Evolutionary conservation across 1,284 basidiomycete genomes (phyloP).

Genomic region (Leccinum cinnamomeum): DNA sequence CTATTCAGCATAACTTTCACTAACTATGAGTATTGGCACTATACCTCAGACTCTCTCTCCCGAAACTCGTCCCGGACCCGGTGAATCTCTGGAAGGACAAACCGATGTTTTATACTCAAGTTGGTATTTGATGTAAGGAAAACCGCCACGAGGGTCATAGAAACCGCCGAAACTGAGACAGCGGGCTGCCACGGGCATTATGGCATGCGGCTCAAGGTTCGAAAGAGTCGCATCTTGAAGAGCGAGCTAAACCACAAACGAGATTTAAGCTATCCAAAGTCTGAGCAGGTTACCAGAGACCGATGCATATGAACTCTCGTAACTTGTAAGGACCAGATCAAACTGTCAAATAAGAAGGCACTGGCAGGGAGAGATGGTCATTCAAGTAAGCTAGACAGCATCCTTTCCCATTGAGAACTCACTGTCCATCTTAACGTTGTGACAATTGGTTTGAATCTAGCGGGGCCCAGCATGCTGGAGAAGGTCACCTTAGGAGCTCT

Average conservation of each 20-base stretch:
- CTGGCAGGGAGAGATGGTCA: not conserved
- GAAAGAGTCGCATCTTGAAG: not conserved
- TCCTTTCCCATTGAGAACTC: not conserved
- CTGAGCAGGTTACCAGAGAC: not conserved
- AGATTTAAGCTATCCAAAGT: not conserved
- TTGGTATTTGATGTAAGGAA: not conserved
- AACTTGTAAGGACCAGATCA: not conserved
- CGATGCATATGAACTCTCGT: not conserved
- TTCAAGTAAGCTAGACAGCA: not conserved
- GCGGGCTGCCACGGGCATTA: not conserved
- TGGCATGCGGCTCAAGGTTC: not conserved
- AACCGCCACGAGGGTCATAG: not conserved
- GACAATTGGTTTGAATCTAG: not conserved
- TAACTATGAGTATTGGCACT: not conserved
- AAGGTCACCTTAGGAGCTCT: not conserved
- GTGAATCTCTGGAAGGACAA: not conserved
- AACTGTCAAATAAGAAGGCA: not conserved
- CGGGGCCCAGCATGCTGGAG: not conserved
- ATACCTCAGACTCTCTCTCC: not conserved
- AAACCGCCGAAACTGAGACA: not conserved
- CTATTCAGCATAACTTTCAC: not conserved
- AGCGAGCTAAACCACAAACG: not conserved
- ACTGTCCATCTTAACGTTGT: not conserved
- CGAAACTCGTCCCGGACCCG: not conserved
- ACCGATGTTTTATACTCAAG: not conserved